Percentiles rank a stretch among this genome's conserved stretches.
Evolutionary conservation across 1,139 yeast genomes (phyloP).

Genomic region (Kluyveromyces sp.): DNA sequence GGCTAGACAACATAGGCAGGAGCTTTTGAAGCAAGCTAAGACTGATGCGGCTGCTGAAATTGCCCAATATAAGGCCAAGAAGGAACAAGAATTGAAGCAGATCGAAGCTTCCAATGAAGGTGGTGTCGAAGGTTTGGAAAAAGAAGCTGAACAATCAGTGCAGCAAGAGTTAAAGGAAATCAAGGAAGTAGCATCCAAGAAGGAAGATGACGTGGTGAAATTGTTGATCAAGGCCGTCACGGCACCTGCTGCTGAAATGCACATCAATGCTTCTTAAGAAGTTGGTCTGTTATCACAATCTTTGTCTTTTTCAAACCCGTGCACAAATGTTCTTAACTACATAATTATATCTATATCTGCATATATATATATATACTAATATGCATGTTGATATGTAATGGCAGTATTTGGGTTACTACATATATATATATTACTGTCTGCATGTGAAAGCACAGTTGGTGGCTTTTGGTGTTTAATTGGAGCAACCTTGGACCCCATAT

Average conservation of each 20-base stretch:
- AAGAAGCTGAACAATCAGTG: slow-evolving; percentile 60
- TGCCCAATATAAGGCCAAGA: slow-evolving; percentile 74
- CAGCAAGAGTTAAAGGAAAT: slow-evolving; percentile 55
- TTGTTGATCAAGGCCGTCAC: slow-evolving; percentile 73
- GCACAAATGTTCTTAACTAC: neutral
- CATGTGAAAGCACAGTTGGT: no score
- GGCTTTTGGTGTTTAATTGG: no score
- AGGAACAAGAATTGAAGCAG: slow-evolving; percentile 72
- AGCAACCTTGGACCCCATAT: no score
- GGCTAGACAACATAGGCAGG: slow-evolving; percentile 58
- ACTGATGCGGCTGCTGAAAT: slow-evolving; percentile 87
- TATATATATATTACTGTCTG: no score
- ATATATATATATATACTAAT: no score
- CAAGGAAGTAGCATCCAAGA: slow-evolving; percentile 51
- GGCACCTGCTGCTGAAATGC: slow-evolving; percentile 73
- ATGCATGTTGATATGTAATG: no score
- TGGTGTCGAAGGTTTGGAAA: slow-evolving; percentile 48
- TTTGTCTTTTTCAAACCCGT: neutral
- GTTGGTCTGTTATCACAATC: neutral
- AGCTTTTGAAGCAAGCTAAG: slow-evolving; percentile 78
- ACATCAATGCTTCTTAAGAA: slow-evolving; percentile 53
- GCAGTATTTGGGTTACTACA: no score
- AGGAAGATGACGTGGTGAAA: slow-evolving; percentile 63
- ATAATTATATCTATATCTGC: no score
- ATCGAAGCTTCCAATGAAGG: slow-evolving; percentile 46